phyloP scores from a whole-genome alignment of 495 filamentous ascomycete species.

The Neurospora sp. region DNA sequence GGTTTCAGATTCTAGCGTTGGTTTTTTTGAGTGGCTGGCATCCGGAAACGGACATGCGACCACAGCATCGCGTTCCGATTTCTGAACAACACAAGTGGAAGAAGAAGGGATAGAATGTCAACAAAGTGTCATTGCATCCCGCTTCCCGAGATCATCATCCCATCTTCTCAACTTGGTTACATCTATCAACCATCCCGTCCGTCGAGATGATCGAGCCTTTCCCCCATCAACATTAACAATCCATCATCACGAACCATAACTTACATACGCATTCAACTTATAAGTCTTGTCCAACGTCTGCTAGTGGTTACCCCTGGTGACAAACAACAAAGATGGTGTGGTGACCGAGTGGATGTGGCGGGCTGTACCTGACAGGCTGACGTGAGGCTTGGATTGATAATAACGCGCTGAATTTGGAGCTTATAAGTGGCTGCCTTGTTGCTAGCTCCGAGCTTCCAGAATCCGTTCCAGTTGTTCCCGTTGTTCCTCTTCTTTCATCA shows the following conservation, averaged over 20 bases:
- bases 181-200: not conserved
- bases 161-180: not conserved
- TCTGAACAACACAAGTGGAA: not conserved
- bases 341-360: not conserved
- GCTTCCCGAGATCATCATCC: not conserved
- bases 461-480: not conserved
- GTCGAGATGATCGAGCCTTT: not conserved
- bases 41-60: not conserved
- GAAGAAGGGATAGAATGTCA: not conserved
- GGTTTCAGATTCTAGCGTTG: not conserved
- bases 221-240: not conserved
- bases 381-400: not conserved
- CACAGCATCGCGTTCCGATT: not conserved
- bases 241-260: not conserved
- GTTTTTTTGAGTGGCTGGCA: not conserved
- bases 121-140: not conserved
- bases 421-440: not conserved
- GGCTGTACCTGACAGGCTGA: not conserved
- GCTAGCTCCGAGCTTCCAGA: not conserved
- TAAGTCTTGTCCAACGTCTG: not conserved
- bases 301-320: not conserved
- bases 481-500: not conserved
- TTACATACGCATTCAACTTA: not conserved
- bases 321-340: not conserved
- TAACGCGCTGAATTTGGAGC: not conserved